phyloP scores from a whole-genome alignment of 2,329 filamentous ascomycete species.

The Fusarium circinatum region DNA sequence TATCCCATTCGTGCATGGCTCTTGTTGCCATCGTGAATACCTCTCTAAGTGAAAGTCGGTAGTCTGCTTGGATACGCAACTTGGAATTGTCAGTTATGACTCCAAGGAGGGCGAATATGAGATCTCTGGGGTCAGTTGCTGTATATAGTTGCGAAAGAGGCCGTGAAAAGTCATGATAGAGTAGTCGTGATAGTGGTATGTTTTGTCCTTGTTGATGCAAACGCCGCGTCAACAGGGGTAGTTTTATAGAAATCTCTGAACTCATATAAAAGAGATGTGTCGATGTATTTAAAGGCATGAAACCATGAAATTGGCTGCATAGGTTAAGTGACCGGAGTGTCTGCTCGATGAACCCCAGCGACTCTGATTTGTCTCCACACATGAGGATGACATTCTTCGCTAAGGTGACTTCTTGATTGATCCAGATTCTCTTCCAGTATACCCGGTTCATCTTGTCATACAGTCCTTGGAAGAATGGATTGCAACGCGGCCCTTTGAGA shows the following conservation, averaged over 20 bases:
- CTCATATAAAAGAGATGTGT: not conserved
- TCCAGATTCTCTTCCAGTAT: not conserved
- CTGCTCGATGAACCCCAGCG: not conserved
- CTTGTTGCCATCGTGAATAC: not conserved
- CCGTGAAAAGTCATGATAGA: not conserved
- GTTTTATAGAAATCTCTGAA: rapidly evolving
- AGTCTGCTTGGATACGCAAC: not conserved
- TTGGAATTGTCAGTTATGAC: not conserved
- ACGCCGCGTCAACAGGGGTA: not conserved
- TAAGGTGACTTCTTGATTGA: not conserved
- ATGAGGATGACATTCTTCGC: not conserved
- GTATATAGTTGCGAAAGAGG: not conserved
- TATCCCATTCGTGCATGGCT: not conserved
- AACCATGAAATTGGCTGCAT: not conserved
- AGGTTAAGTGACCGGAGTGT: not conserved
- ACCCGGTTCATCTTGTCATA: not conserved
- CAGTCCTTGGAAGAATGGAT: rapidly evolving
- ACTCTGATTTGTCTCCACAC: not conserved
- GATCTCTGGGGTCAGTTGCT: conserved; percentile 32
- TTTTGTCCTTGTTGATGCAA: not conserved
- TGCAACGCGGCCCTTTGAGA: not conserved
- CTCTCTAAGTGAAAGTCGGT: not conserved
- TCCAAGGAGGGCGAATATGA: conserved; percentile 32
- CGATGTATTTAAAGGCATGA: not conserved
- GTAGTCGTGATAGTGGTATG: not conserved